A percentile compares a stretch with the other conserved stretches of the same genome.
Evolutionary conservation across 495 filamentous ascomycete species (phyloP).

Genomic region (Margaritispora aquatica): DNA sequence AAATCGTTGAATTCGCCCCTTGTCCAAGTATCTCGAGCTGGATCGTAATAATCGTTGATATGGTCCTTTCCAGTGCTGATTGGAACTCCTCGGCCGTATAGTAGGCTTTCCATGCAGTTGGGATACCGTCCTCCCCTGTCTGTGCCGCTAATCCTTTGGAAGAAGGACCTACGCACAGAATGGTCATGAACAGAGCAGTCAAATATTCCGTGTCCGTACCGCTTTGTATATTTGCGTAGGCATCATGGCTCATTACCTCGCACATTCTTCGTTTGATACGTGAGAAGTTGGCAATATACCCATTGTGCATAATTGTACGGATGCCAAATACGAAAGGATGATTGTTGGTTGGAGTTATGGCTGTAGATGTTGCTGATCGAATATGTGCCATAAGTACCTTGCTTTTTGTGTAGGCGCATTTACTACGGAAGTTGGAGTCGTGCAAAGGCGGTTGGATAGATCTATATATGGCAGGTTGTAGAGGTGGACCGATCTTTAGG

Average conservation of each 20-base stretch:
- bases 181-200: conserved; percentile 44
- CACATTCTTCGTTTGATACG: conserved; percentile 34
- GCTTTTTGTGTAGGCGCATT: conserved; percentile 38
- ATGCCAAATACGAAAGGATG: conserved; percentile 47
- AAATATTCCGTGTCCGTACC: conserved; percentile 43
- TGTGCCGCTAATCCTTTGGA: background rate
- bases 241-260: conserved; percentile 32
- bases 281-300: conserved; percentile 36
- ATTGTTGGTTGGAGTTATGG: conserved; percentile 39
- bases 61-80: conserved; percentile 33
- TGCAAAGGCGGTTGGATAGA: conserved; percentile 38
- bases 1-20: conserved; percentile 33
- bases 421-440: conserved; percentile 39
- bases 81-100: conserved; percentile 33
- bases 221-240: conserved; percentile 38
- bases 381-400: conserved; percentile 39
- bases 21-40: conserved; percentile 31
- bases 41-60: conserved; percentile 33
- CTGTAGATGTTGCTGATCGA: conserved; percentile 34
- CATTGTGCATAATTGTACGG: conserved; percentile 46
- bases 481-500: conserved; percentile 15
- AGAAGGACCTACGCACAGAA: conserved; percentile 27
- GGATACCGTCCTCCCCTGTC: conserved; percentile 1
- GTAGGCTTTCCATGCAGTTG: conserved; percentile 31
- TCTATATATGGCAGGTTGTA: conserved; percentile 40